A percentile compares a stretch with the other conserved stretches of the same genome.
Conservation (phyloP, 2,329 filamentous ascomycete species). For the Neofusicoccum cordaticola region DNA sequence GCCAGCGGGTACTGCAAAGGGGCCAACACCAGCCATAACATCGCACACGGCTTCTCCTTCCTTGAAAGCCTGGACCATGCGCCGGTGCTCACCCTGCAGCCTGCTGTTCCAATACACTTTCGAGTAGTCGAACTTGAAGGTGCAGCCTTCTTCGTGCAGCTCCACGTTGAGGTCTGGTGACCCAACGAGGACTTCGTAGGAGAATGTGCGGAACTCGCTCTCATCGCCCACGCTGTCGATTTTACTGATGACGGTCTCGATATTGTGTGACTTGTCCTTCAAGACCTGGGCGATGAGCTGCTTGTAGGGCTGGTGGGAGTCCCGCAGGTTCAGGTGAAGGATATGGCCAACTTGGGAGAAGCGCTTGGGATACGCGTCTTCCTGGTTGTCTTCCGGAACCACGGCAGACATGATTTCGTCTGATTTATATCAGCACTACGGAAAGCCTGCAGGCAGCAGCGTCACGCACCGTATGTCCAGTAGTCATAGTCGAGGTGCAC, state of each 20-base stretch:
- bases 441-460: background rate
- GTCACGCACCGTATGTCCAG: conserved; percentile 71
- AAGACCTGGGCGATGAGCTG: conserved; percentile 80
- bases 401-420: conserved; percentile 81
- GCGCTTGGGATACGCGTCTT: conserved; percentile 77
- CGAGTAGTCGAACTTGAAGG: conserved; percentile 89
- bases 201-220: conserved; percentile 86
- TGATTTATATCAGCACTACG: conserved; percentile 31
- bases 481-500: conserved; percentile 77
- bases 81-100: conserved; percentile 82
- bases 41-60: conserved; percentile 89
- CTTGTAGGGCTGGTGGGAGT: conserved; percentile 82
- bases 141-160: conserved; percentile 76
- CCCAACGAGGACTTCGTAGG: conserved; percentile 84
- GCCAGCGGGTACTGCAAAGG: conserved; percentile 88
- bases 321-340: conserved; percentile 84
- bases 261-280: conserved; percentile 75
- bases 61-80: conserved; percentile 69
- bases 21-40: conserved; percentile 95
- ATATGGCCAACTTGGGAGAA: conserved; percentile 91
- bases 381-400: conserved; percentile 73
- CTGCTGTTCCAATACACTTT: conserved; percentile 99
- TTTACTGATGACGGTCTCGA: conserved; percentile 95
- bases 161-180: conserved; percentile 79
- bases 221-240: conserved; percentile 80